Conservation (phyloP, 768 basidiomycete genomes). For the Tricholomella constricta region DNA sequence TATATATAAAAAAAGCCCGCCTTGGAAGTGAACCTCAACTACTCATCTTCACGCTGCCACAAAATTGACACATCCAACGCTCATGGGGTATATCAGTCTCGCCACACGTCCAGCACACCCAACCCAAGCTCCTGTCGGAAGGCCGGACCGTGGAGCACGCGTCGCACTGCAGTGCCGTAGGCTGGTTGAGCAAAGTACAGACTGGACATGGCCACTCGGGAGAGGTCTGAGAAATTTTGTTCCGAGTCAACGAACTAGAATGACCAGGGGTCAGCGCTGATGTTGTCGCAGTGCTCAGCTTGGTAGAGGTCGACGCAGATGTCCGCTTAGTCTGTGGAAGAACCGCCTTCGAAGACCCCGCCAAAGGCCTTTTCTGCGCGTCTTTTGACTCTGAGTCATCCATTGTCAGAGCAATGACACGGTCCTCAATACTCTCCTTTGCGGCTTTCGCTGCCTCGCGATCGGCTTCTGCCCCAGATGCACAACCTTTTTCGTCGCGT, state of each 20-base stretch:
- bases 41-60: constrained; percentile 62
- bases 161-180: constrained; percentile 53
- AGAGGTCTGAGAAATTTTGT: background rate
- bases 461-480: constrained; percentile 54
- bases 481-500: constrained; percentile 76
- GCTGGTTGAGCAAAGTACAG: constrained; percentile 71
- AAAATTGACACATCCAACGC: constrained; percentile 75
- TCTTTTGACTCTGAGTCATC: constrained; percentile 40
- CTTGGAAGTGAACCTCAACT: constrained; percentile 30
- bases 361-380: constrained; percentile 24
- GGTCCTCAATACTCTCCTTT: constrained; percentile 59
- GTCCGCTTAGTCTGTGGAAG: constrained; percentile 12
- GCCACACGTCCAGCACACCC: constrained; percentile 69
- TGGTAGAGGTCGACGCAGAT: constrained; percentile 9
- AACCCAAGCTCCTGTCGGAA: constrained; percentile 39
- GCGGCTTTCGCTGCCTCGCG: constrained; percentile 72
- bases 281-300: background rate
- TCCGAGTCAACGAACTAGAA: constrained; percentile 6
- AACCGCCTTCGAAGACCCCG: constrained; percentile 26
- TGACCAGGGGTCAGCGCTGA: background rate
- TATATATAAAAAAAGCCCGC: background rate
- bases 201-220: constrained; percentile 51
- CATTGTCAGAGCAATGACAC: constrained; percentile 63
- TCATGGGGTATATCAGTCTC: constrained; percentile 61
- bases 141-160: constrained; percentile 51